These are phyloP conservation scores for Aspergillus cristatus DNA, from an alignment of 495 filamentous ascomycete species.

Conservation along the genomic window DNA sequence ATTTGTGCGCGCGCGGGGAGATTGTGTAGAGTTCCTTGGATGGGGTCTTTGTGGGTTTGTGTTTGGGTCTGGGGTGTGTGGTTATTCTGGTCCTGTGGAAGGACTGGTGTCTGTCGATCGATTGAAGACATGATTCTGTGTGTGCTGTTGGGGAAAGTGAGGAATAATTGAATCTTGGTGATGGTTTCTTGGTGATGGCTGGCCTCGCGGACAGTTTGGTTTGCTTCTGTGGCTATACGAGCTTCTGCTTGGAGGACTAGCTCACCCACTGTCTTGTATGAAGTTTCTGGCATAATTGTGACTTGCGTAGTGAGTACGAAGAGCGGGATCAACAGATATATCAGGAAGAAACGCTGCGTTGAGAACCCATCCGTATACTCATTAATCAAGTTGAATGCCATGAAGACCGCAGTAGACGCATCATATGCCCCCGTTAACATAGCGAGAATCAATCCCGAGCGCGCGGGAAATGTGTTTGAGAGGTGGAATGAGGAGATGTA, in stretches of 20 bases:
- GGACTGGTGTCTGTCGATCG: conserved; percentile 1
- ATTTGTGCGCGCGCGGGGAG: conserved; percentile 66
- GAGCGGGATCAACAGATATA: conserved; percentile 64
- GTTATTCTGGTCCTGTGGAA: conserved; percentile 2
- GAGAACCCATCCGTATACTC: conserved; percentile 51
- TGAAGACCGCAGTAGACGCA: conserved; percentile 77
- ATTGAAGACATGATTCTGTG: conserved; percentile 9
- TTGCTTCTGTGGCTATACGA: conserved; percentile 30
- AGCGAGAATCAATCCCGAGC: conserved; percentile 77
- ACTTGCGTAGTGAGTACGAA: conserved; percentile 63
- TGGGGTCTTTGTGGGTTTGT: conserved; percentile 23
- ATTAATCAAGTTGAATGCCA: conserved; percentile 74
- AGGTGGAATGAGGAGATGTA: conserved; percentile 90
- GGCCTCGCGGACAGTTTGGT: conserved; percentile 26
- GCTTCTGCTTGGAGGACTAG: conserved; percentile 63
- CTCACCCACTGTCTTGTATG: conserved; percentile 85
- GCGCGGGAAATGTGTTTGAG: conserved; percentile 82
- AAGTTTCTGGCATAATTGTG: conserved; percentile 64
- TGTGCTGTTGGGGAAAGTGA: conserved; percentile 43
- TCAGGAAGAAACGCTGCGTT: conserved; percentile 63
- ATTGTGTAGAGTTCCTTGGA: conserved; percentile 87
- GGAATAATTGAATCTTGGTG: conserved; percentile 62
- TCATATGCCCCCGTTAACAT: conserved; percentile 86
- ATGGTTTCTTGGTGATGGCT: conserved; percentile 58
- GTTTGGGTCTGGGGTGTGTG: neutral